These are phyloP conservation scores for Xeromyces bisporus DNA, from an alignment of 495 filamentous ascomycete species.

Conservation along the genomic window DNA sequence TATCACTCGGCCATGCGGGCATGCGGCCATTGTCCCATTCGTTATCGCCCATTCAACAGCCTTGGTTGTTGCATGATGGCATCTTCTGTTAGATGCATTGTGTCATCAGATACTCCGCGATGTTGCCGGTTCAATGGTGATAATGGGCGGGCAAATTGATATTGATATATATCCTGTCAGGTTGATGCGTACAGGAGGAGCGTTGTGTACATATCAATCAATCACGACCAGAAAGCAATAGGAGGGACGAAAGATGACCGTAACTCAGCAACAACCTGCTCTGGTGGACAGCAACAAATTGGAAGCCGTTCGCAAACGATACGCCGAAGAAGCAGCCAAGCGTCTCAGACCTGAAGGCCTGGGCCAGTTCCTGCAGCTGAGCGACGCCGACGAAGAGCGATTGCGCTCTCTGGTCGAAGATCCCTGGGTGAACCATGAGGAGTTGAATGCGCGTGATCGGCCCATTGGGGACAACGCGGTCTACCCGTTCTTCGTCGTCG, in stretches of 20 bases:
- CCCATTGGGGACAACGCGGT: background rate
- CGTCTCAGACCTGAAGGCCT: background rate
- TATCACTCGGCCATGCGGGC: no score
- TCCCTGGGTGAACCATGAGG: background rate
- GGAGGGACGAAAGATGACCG: background rate
- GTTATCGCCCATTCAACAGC: no score
- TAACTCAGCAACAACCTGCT: background rate
- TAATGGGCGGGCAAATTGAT: no score
- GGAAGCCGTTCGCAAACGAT: background rate
- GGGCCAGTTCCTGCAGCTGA: background rate
- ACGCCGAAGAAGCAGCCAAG: background rate
- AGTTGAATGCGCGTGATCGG: background rate
- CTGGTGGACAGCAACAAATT: background rate
- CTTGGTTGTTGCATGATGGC: no score
- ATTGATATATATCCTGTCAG: no score
- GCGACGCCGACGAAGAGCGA: background rate
- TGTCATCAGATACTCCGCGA: no score
- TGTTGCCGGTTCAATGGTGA: no score
- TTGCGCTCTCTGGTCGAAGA: background rate
- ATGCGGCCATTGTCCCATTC: no score
- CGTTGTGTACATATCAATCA: no score
- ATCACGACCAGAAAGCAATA: no score
- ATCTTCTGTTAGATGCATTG: no score
- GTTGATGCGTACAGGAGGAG: no score
- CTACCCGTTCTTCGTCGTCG: slow-evolving; percentile 8